A percentile compares a stretch with the other conserved stretches of the same genome.
Evolutionary conservation across 2,329 filamentous ascomycete species (phyloP).

Genomic region (Thelonectria discophora): DNA sequence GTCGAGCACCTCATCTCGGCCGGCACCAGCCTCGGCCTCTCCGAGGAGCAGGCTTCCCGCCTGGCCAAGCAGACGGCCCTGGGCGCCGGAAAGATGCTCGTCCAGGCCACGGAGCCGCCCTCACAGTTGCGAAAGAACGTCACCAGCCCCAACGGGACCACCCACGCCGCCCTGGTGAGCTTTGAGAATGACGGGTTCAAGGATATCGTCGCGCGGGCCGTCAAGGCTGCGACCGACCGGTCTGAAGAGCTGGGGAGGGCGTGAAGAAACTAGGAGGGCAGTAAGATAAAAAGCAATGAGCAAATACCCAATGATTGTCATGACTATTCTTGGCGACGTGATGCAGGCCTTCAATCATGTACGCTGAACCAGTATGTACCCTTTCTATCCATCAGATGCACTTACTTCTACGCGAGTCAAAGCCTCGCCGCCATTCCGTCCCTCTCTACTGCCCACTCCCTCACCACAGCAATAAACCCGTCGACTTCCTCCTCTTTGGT

Average conservation of each 20-base stretch:
- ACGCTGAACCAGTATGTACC: neutral
- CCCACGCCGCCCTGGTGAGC: conserved; percentile 58
- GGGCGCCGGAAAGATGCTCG: conserved; percentile 61
- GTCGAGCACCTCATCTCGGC: conserved; percentile 60
- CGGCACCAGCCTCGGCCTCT: conserved; percentile 55
- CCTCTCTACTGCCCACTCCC: neutral
- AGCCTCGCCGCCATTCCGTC: neutral
- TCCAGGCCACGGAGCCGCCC: conserved; percentile 56
- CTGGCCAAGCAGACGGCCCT: conserved; percentile 61
- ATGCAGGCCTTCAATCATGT: neutral
- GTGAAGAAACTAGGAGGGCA: conserved; percentile 20
- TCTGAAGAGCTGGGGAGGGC: conserved; percentile 55
- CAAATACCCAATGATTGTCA: neutral
- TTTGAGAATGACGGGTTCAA: conserved; percentile 56
- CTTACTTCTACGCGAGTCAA: neutral
- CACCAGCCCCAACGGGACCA: conserved; percentile 62
- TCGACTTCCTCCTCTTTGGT: conserved; percentile 55
- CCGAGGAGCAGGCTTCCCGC: conserved; percentile 58
- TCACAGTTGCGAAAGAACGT: conserved; percentile 60
- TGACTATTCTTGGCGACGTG: neutral
- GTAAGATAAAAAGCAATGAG: neutral
- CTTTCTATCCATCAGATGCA: neutral
- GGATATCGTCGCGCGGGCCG: conserved; percentile 55
- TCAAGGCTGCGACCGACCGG: conserved; percentile 55
- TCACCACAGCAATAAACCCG: conserved; percentile 41